Evolutionary conservation across 2,329 filamentous ascomycete species (phyloP).

Genomic region (Penicillium olsonii): DNA sequence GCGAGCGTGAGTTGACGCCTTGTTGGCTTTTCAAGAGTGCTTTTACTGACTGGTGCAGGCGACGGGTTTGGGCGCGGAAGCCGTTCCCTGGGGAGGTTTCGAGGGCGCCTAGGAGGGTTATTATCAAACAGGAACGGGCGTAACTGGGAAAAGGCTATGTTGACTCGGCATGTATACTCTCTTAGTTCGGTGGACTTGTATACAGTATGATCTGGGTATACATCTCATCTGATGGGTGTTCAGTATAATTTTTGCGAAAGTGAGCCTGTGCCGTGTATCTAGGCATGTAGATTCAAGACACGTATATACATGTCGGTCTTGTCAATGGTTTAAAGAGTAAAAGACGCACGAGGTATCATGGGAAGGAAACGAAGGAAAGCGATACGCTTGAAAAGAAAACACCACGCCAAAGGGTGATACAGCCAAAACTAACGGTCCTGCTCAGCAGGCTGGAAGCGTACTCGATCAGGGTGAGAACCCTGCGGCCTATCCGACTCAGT

Average conservation of each 20-base stretch:
- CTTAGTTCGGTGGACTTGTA: not conserved
- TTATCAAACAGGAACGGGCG: not conserved
- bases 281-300: not conserved
- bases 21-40: no score
- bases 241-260: not conserved
- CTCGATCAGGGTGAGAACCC: slow-evolving; percentile 1
- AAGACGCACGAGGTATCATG: slow-evolving; percentile 7
- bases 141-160: not conserved
- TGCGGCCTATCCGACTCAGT: slow-evolving; percentile 7
- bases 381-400: not conserved
- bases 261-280: not conserved
- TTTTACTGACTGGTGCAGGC: slow-evolving; percentile 8
- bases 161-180: not conserved
- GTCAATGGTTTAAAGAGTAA: not conserved
- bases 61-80: slow-evolving; percentile 20
- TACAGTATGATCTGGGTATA: not conserved
- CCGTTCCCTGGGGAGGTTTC: slow-evolving; percentile 1
- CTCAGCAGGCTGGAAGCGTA: slow-evolving; percentile 14
- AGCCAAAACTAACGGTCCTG: slow-evolving; percentile 13
- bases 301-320: not conserved
- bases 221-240: not conserved
- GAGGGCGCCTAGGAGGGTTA: not conserved
- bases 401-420: not conserved
- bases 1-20: slow-evolving; percentile 19
- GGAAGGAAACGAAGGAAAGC: not conserved